Percentiles rank a stretch among this genome's conserved stretches.
Evolutionary conservation across 495 filamentous ascomycete genomes (phyloP).

Genomic region (Penicillium tannophilum): DNA sequence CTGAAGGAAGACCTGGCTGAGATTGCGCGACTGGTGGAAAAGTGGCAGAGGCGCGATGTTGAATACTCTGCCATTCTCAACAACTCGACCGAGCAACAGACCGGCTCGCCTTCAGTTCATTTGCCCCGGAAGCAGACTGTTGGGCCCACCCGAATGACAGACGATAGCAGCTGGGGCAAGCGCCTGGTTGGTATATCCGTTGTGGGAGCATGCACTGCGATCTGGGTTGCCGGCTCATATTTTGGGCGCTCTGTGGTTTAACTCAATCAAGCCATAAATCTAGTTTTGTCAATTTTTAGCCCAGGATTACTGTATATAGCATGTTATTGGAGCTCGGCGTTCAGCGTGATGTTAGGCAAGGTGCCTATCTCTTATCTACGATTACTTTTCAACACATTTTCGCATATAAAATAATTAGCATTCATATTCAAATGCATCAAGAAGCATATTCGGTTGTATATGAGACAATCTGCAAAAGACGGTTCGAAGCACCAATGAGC

Average conservation of each 20-base stretch:
- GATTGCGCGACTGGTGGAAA: constrained; percentile 60
- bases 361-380: background rate
- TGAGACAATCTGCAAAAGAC: no score
- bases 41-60: constrained; percentile 42
- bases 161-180: constrained; percentile 70
- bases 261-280: constrained; percentile 4
- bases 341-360: background rate
- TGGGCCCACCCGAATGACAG: constrained; percentile 63
- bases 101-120: constrained; percentile 23
- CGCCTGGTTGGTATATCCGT: constrained; percentile 65
- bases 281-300: background rate
- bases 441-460: background rate
- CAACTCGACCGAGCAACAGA: constrained; percentile 29
- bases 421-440: no score
- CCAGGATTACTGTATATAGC: constrained; percentile 5
- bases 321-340: constrained; percentile 7
- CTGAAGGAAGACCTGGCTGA: constrained; percentile 76
- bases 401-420: no score
- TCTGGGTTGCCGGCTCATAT: constrained; percentile 65
- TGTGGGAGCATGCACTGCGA: constrained; percentile 64
- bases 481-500: background rate
- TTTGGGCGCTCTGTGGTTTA: constrained; percentile 33
- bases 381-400: no score
- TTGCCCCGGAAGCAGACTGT: constrained; percentile 37
- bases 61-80: constrained; percentile 36